phyloP scores from a whole-genome alignment of 495 filamentous ascomycete genomes.

The Neurospora africana region DNA sequence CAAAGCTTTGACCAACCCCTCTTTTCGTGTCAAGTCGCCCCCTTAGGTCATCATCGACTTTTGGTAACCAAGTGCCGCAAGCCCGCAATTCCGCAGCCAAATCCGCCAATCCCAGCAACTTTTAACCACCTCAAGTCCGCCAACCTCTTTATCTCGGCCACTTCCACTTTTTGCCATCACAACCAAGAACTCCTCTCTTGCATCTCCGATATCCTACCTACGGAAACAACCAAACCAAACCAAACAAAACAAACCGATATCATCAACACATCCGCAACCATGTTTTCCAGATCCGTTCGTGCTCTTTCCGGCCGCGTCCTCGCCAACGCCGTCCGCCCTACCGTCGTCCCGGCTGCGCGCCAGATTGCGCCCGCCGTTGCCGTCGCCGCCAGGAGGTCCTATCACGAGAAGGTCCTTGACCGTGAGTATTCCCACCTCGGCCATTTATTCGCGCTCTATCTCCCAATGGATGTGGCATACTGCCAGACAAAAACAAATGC shows the following conservation, averaged over 20 bases:
- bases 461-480: neutral
- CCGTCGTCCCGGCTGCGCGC: slow-evolving; percentile 22
- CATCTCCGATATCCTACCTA: neutral
- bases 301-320: slow-evolving; percentile 18
- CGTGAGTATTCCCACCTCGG: slow-evolving; percentile 10
- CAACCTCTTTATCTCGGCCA: neutral
- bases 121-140: slow-evolving; percentile 8
- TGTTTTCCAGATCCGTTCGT: slow-evolving; percentile 28
- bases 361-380: slow-evolving; percentile 26
- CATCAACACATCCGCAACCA: slow-evolving; percentile 8
- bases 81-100: neutral
- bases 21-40: slow-evolving; percentile 15
- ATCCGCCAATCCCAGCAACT: slow-evolving; percentile 12
- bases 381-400: slow-evolving; percentile 34
- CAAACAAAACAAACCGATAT: neutral
- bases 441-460: neutral
- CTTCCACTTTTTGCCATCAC: slow-evolving; percentile 1
- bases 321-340: slow-evolving; percentile 12
- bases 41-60: slow-evolving; percentile 19
- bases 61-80: slow-evolving; percentile 18
- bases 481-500: neutral
- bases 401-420: slow-evolving; percentile 67
- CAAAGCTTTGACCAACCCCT: slow-evolving; percentile 9
- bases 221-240: neutral
- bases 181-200: neutral